Percentiles rank a stretch among this genome's conserved stretches.
Evolutionary conservation across 495 filamentous ascomycete genomes (phyloP).

Genomic region (Penicillium bialowiezense): DNA sequence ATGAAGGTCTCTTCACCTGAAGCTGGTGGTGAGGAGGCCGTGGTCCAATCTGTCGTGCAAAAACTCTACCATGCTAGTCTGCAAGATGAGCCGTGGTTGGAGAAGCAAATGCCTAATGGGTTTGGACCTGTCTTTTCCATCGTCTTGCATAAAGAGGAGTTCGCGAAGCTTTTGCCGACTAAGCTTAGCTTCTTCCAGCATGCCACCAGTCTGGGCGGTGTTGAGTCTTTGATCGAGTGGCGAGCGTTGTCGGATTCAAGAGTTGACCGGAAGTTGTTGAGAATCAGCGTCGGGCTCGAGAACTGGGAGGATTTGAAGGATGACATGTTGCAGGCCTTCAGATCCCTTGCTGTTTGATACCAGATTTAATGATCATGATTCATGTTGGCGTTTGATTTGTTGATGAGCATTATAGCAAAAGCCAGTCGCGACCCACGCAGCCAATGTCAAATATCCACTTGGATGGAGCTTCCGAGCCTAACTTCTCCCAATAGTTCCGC

Average conservation of each 20-base stretch:
- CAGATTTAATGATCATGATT: not conserved
- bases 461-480: conserved; percentile 6
- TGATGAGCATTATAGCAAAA: conserved; percentile 30
- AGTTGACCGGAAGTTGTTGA: conserved; percentile 65
- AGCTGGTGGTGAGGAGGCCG: conserved; percentile 24
- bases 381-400: too few relatives aligned
- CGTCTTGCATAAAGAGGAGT: conserved; percentile 49
- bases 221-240: conserved; percentile 76
- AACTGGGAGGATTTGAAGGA: conserved; percentile 72
- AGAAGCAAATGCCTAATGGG: conserved; percentile 82
- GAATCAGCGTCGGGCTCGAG: conserved; percentile 80
- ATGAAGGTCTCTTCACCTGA: conserved; percentile 27
- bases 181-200: conserved; percentile 79
- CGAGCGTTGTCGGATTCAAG: conserved; percentile 69
- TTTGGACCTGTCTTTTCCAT: conserved; percentile 82
- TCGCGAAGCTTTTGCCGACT: conserved; percentile 66
- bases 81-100: conserved; percentile 69
- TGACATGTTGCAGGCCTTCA: conserved; percentile 67
- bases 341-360: conserved; percentile 6
- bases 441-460: conserved; percentile 42
- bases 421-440: conserved; percentile 35
- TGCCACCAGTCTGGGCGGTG: conserved; percentile 84
- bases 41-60: conserved; percentile 48
- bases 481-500: conserved; percentile 27
- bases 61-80: conserved; percentile 70